Evolutionary conservation across 257 asterid species (phyloP), one percentile per base, ranked within the genome.

Genomic region (Orobanche coerulescens): DNA sequence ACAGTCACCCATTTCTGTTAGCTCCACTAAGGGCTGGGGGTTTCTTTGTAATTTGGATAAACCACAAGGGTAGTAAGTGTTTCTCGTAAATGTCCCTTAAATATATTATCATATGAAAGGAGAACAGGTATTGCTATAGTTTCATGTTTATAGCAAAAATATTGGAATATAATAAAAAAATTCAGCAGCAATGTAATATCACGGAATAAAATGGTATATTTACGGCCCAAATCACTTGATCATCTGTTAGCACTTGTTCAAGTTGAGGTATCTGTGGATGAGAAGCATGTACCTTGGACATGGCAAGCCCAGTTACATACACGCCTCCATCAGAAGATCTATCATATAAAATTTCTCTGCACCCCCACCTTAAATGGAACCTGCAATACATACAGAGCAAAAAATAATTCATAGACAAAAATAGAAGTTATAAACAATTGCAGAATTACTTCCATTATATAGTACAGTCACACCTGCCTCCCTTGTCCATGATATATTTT

Each of bases 331-430:
- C 92, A 50, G 94, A 79, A 54, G 81, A 87, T 78, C 71, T 77
- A 67, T 84, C 87, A 52, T 93, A 83, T 50, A 80, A 92, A 66
- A 93, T 39, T 73, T 89, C 96, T 82, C 97, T 83, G 84, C 99
- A 93, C 61, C 99, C 99, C 99, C 97, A 93, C 82, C 97, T 81
- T 60, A 93, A 83, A 75, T 93, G 97, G 78, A 89, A 89, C 78
- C 98, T 92, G 79, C 58, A 23, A 65, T 44, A 73, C 68, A 72
- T 63, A 66, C 54, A 43, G 36, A 50, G 44, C 7, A 10, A 28
- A 24, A 23, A 18, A 65, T 59, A 54, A 59, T 16, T 25, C 25
- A 26, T 47, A 42, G 42, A 53, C 36, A 49, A 34, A 70, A 62
- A 52, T 54, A 14, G 36, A 46, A 51, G 47, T 46, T 61, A 13